Evolutionary conservation across 1,284 basidiomycete genomes (phyloP).

Genomic region (Earliella scabrosa): DNA sequence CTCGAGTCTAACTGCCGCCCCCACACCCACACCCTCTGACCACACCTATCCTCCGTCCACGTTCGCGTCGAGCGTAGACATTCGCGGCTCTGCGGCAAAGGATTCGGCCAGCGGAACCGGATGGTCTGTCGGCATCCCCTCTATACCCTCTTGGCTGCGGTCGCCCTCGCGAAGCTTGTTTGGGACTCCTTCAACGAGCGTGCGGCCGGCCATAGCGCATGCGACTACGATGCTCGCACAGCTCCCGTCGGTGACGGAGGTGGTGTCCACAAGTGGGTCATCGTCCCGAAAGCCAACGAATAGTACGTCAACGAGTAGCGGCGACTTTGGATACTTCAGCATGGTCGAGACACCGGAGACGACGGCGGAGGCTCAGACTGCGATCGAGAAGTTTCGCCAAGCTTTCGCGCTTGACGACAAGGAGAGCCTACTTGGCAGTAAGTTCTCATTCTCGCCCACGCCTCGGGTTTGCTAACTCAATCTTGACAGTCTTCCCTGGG

Average conservation of each 20-base stretch:
- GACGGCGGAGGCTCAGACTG: slow-evolving; percentile 64
- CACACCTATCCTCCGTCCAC: slow-evolving; percentile 84
- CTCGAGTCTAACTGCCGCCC: slow-evolving; percentile 28
- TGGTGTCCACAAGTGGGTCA: slow-evolving; percentile 55
- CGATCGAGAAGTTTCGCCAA: slow-evolving; percentile 77
- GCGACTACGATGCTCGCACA: slow-evolving; percentile 22
- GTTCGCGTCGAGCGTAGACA: slow-evolving; percentile 44
- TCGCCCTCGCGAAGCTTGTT: slow-evolving; percentile 54
- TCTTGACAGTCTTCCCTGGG: slow-evolving; percentile 77
- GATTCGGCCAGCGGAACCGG: slow-evolving; percentile 24
- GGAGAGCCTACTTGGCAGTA: slow-evolving; percentile 86
- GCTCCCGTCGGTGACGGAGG: slow-evolving; percentile 49
- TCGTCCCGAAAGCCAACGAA: slow-evolving; percentile 34
- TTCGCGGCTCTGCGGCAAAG: slow-evolving; percentile 44
- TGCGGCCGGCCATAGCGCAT: slow-evolving; percentile 25
- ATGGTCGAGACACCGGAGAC: slow-evolving; percentile 70
- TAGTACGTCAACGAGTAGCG: slow-evolving; percentile 30
- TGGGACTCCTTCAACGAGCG: slow-evolving; percentile 20
- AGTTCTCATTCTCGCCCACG: slow-evolving; percentile 36
- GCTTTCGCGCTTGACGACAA: slow-evolving; percentile 87
- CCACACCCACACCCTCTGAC: slow-evolving; percentile 25
- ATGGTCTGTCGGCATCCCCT: slow-evolving; percentile 28
- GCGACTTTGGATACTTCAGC: slow-evolving; percentile 72
- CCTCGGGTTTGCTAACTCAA: not conserved
- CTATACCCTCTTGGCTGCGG: slow-evolving; percentile 74